phyloP scores from a whole-genome alignment of 495 filamentous ascomycete species.

The Copromyces sp. region DNA sequence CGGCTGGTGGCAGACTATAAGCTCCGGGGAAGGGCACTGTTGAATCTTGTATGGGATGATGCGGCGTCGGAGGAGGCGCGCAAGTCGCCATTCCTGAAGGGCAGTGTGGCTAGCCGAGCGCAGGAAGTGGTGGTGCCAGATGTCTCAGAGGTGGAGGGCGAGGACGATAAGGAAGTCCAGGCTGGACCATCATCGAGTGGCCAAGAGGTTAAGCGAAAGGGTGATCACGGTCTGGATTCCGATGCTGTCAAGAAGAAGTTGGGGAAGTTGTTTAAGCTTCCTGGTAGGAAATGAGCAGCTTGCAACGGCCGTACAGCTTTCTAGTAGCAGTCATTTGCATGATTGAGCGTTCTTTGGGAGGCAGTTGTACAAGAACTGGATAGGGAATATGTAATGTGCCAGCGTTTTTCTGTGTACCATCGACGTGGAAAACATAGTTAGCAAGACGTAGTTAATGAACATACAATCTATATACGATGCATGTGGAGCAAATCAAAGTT shows the following conservation, averaged over 20 bases:
- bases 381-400: background rate
- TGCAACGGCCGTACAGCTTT: background rate
- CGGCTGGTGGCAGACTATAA: constrained; percentile 62
- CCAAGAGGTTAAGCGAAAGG: constrained; percentile 33
- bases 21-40: constrained; percentile 55
- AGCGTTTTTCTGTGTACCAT: background rate
- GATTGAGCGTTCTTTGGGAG: constrained; percentile 3
- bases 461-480: background rate
- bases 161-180: constrained; percentile 29
- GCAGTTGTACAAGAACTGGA: background rate
- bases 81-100: constrained; percentile 51
- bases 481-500: background rate
- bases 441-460: background rate
- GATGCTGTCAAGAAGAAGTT: constrained; percentile 39
- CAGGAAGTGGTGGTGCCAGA: constrained; percentile 47
- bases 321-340: constrained; percentile 4
- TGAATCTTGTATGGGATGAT: constrained; percentile 72
- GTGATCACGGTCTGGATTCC: constrained; percentile 30
- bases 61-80: constrained; percentile 36
- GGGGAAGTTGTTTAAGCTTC: constrained; percentile 63
- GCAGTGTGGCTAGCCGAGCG: constrained; percentile 55
- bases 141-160: constrained; percentile 29
- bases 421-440: background rate
- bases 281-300: constrained; percentile 38
- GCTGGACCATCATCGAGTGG: constrained; percentile 21